phyloP scores from a whole-genome alignment of 768 basidiomycete species.

The Omphalotus guepiniiformis region DNA sequence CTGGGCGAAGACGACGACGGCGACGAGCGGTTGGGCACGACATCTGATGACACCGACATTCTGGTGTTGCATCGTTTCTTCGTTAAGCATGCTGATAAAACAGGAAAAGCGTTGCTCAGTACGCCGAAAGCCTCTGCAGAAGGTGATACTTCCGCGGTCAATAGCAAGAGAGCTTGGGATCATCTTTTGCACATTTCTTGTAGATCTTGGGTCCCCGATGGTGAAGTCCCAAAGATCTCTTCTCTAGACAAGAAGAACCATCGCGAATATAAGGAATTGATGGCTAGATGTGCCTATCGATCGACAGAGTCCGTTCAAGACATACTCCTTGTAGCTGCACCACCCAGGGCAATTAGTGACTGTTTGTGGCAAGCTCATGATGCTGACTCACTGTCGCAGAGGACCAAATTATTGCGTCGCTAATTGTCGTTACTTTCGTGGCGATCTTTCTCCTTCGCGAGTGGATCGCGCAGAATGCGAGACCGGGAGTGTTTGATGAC shows the following conservation, averaged over 20 bases:
- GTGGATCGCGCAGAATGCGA: conserved; percentile 92
- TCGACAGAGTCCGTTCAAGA: conserved; percentile 58
- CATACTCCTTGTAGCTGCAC: conserved; percentile 58
- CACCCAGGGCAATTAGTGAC: conserved; percentile 37
- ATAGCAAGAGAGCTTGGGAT: conserved; percentile 83
- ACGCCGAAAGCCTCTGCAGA: conserved; percentile 56
- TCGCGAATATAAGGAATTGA: conserved; percentile 61
- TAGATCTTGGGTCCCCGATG: conserved; percentile 73
- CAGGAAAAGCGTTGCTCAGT: conserved; percentile 82
- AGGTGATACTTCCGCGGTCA: conserved; percentile 48
- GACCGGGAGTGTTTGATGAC: conserved; percentile 81
- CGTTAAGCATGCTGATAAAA: conserved; percentile 80
- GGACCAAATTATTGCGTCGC: conserved; percentile 91
- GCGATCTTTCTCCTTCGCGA: conserved; percentile 89
- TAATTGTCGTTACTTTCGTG: conserved; percentile 85
- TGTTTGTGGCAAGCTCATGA: no score
- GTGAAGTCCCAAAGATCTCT: conserved; percentile 65
- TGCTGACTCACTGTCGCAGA: no score
- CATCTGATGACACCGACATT: conserved; percentile 79
- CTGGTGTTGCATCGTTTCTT: conserved; percentile 83
- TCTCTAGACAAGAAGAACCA: conserved; percentile 44
- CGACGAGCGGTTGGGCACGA: conserved; percentile 72
- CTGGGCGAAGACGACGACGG: conserved; percentile 54
- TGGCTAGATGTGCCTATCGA: conserved; percentile 58
- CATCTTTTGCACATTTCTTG: no score